Percentiles rank a stretch among this genome's conserved stretches.
These are phyloP conservation scores for Clitopilus hobsonii DNA, from an alignment of 768 basidiomycete species.

Conservation along the genomic window DNA sequence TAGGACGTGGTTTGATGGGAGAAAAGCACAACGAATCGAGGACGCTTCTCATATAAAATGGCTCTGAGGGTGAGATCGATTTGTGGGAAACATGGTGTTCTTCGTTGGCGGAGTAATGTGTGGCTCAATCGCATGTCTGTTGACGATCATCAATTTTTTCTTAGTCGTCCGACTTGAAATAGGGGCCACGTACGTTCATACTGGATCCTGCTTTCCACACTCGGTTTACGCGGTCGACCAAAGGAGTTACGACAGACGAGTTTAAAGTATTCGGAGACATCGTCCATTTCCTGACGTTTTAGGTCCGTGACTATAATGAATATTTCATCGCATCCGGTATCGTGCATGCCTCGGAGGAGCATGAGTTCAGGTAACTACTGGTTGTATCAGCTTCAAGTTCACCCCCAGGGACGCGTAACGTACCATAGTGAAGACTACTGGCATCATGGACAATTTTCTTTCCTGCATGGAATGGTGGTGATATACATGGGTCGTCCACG, in stretches of 20 bases:
- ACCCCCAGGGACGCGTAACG: slow-evolving; percentile 9
- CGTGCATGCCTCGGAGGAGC: slow-evolving; percentile 78
- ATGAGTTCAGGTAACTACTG: slow-evolving; percentile 71
- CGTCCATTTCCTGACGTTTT: slow-evolving; percentile 78
- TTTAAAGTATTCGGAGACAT: slow-evolving; percentile 74
- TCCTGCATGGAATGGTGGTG: slow-evolving; percentile 75
- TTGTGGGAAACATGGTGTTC: slow-evolving; percentile 80
- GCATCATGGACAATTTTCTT: slow-evolving; percentile 71
- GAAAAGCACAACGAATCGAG: slow-evolving; percentile 74
- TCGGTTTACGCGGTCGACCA: slow-evolving; percentile 58
- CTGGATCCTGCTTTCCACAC: slow-evolving; percentile 62
- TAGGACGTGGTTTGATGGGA: slow-evolving; percentile 79
- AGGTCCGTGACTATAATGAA: slow-evolving; percentile 77
- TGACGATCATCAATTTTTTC: neutral
- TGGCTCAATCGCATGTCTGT: slow-evolving; percentile 66
- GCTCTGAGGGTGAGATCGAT: slow-evolving; percentile 76
- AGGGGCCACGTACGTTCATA: slow-evolving; percentile 53
- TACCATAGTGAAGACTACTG: slow-evolving; percentile 79
- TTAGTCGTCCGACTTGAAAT: neutral
- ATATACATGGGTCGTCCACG: slow-evolving; percentile 79
- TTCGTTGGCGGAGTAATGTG: slow-evolving; percentile 59
- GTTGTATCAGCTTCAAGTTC: neutral
- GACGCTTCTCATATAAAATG: slow-evolving; percentile 70
- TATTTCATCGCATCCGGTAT: slow-evolving; percentile 73
- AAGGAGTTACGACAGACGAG: slow-evolving; percentile 65